These are phyloP conservation scores for Zalaria obscura DNA, from an alignment of 2,329 filamentous ascomycete species.

Conservation along the genomic window DNA sequence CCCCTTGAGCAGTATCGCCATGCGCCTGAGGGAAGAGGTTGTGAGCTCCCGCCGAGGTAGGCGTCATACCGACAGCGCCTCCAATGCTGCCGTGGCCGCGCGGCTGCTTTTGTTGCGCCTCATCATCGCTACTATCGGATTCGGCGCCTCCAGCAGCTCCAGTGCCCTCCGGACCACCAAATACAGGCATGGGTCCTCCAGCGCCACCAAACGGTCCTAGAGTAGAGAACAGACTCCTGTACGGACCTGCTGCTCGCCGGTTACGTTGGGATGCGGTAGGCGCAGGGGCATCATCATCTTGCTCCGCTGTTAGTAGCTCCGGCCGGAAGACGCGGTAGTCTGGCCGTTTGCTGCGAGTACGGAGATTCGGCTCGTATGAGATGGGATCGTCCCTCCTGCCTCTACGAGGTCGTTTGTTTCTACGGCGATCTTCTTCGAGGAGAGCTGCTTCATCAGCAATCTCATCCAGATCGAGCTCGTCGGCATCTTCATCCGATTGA, in stretches of 20 bases:
- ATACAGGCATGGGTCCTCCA: slow-evolving; percentile 54
- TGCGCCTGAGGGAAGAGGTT: slow-evolving; percentile 44
- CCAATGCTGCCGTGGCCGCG: slow-evolving; percentile 24
- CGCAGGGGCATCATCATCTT: slow-evolving; percentile 56
- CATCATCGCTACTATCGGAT: slow-evolving; percentile 94
- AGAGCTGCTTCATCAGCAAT: slow-evolving; percentile 45
- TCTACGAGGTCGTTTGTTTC: slow-evolving; percentile 24
- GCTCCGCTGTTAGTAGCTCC: slow-evolving; percentile 54
- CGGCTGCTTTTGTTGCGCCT: slow-evolving; percentile 51
- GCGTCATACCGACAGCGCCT: slow-evolving; percentile 52
- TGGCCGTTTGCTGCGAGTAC: slow-evolving; percentile 54
- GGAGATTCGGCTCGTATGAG: slow-evolving; percentile 33
- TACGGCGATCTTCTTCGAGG: slow-evolving; percentile 36
- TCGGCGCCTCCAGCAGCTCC: slow-evolving; percentile 68
- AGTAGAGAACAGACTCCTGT: slow-evolving; percentile 75
- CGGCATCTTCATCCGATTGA: slow-evolving; percentile 31
- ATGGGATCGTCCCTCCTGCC: slow-evolving; percentile 9
- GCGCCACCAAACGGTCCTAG: slow-evolving; percentile 88
- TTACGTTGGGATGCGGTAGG: slow-evolving; percentile 49
- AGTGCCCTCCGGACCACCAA: slow-evolving; percentile 60
- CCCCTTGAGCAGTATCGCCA: slow-evolving; percentile 37
- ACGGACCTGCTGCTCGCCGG: slow-evolving; percentile 42
- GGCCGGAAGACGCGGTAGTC: slow-evolving; percentile 80
- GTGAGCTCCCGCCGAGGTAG: slow-evolving; percentile 36
- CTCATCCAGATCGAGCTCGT: slow-evolving; percentile 30